Percentiles rank a stretch among this genome's conserved stretches.
Conservation (phyloP, 192 early-diverging fungal genomes). For the Linnemannia hyalina region DNA sequence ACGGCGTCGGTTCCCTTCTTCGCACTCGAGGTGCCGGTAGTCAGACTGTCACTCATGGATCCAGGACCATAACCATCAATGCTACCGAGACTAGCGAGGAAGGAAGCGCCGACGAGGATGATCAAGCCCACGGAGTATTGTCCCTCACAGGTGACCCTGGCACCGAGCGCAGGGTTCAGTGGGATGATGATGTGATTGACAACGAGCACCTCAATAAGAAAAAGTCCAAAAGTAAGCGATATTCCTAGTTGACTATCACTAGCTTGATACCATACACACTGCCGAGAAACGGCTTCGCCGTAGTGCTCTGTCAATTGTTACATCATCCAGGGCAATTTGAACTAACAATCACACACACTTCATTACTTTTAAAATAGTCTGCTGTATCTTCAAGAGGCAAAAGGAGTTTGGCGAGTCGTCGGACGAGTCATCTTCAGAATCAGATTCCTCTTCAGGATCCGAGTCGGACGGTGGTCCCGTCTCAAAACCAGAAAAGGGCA, state of each 20-base stretch:
- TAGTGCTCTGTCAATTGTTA: neutral
- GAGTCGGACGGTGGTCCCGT: constrained; percentile 49
- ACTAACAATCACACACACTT: neutral
- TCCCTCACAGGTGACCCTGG: constrained; percentile 64
- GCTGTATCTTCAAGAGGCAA: constrained; percentile 80
- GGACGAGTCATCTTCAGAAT: constrained; percentile 60
- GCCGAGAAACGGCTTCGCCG: neutral
- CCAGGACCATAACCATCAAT: constrained; percentile 52
- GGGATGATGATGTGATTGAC: constrained; percentile 76
- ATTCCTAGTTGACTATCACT: neutral
- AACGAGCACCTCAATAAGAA: constrained; percentile 80
- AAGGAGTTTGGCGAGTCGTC: constrained; percentile 65
- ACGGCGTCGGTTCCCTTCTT: neutral
- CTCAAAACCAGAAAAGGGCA: constrained; percentile 14
- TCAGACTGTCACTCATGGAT: constrained; percentile 46
- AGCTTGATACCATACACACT: neutral
- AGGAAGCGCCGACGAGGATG: constrained; percentile 23
- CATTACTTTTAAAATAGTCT: constrained; percentile 59
- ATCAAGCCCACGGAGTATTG: constrained; percentile 58
- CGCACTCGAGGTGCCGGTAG: constrained; percentile 22
- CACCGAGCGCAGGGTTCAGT: constrained; percentile 63
- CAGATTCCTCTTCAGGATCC: constrained; percentile 52
- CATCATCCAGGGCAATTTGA: neutral
- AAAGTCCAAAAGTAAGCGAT: constrained; percentile 73
- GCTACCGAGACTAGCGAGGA: constrained; percentile 31